Conservation (phyloP, 805 yeast genomes). For the Hanseniaspora valbyensis region DNA sequence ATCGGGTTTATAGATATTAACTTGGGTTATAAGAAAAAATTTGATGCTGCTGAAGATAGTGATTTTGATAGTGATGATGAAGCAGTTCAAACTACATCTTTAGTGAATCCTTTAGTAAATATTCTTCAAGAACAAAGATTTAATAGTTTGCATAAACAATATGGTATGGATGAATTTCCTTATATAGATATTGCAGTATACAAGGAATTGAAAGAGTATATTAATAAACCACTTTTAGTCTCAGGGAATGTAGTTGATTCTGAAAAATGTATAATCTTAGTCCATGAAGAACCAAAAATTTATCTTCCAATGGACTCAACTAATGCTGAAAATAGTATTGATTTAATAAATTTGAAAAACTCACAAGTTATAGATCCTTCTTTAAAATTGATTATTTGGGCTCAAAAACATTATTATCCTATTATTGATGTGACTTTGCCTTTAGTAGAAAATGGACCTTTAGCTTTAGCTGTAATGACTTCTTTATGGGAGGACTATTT, state of each 20-base stretch:
- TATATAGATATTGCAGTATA: constrained; percentile 8
- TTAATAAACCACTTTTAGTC: constrained; percentile 1
- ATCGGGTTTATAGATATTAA: constrained; percentile 4
- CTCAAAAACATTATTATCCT: constrained; percentile 50
- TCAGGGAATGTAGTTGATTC: constrained; percentile 12
- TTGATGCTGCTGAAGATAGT: constrained; percentile 11
- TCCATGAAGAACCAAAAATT: constrained; percentile 13
- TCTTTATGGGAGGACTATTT: constrained; percentile 88
- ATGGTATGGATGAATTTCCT: constrained; percentile 8
- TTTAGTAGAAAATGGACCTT: constrained; percentile 48
- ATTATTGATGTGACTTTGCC: constrained; percentile 79
- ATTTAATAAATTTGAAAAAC: constrained; percentile 6
- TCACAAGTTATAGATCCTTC: constrained; percentile 56
- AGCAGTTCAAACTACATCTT: constrained; percentile 10
- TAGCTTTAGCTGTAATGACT: constrained; percentile 65
- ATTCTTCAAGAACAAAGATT: constrained; percentile 13
- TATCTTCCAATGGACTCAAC: constrained; percentile 24
- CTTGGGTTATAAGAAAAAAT: constrained; percentile 10
- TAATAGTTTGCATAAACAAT: background rate
- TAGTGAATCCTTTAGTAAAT: constrained; percentile 4
- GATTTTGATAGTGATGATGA: constrained; percentile 13
- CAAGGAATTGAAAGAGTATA: constrained; percentile 9
- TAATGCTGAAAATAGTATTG: constrained; percentile 64
- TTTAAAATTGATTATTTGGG: constrained; percentile 59
- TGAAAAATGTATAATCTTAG: constrained; percentile 7